phyloP scores from a whole-genome alignment of 208 protist species.

The Trypanosoma conorhini region DNA sequence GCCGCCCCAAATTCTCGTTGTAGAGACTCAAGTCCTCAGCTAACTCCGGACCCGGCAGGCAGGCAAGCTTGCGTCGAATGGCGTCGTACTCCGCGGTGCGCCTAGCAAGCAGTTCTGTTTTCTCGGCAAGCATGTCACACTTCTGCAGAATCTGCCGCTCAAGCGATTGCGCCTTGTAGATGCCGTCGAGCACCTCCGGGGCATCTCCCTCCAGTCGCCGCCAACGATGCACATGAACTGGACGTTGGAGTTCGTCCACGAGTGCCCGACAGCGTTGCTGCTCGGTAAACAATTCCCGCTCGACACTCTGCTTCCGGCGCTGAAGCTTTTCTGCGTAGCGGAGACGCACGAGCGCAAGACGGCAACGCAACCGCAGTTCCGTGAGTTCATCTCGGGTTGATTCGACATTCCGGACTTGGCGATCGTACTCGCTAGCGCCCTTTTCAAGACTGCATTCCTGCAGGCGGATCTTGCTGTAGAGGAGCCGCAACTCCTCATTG shows the following conservation, averaged over 20 bases:
- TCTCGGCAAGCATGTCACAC: slow-evolving; percentile 93
- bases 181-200: slow-evolving; percentile 93
- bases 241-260: slow-evolving; percentile 96
- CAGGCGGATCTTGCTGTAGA: slow-evolving; percentile 98
- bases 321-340: slow-evolving; percentile 89
- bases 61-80: slow-evolving; percentile 92
- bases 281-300: slow-evolving; percentile 93
- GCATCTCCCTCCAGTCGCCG: slow-evolving; percentile 96
- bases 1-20: slow-evolving; percentile 93
- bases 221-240: slow-evolving; percentile 99
- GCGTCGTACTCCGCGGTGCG: slow-evolving; percentile 91
- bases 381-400: slow-evolving; percentile 87
- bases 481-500: slow-evolving; percentile 97
- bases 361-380: slow-evolving; percentile 92
- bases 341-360: slow-evolving; percentile 75
- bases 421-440: slow-evolving; percentile 94
- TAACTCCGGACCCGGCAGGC: slow-evolving; percentile 95
- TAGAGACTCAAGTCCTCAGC: slow-evolving; percentile 96
- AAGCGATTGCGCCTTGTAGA: slow-evolving; percentile 98
- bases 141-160: slow-evolving; percentile 97
- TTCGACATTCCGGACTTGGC: slow-evolving; percentile 87
- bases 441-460: slow-evolving; percentile 94
- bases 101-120: slow-evolving; percentile 85
- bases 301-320: slow-evolving; percentile 84
- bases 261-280: slow-evolving; percentile 92